Conservation (phyloP, 2,329 filamentous ascomycete species). For the Ceratocystis lukuohia region DNA sequence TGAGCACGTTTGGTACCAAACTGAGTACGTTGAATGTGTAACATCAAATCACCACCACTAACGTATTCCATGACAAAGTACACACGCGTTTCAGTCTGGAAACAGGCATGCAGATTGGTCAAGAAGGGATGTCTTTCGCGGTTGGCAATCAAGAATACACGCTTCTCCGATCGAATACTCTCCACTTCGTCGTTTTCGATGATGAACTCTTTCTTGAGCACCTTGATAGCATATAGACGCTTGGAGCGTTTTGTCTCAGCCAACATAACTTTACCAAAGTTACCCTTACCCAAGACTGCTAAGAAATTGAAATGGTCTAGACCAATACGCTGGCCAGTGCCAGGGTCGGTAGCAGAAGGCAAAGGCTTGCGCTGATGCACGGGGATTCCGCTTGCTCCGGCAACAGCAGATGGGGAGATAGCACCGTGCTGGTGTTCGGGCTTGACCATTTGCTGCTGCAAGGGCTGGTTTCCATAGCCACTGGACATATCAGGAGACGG, state of each 20-base stretch:
- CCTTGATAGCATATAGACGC: conserved; percentile 94
- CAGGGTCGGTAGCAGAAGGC: conserved; percentile 56
- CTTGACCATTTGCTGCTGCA: conserved; percentile 28
- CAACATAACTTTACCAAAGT: conserved; percentile 99
- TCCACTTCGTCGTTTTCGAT: conserved; percentile 99
- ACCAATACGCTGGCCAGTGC: conserved; percentile 74
- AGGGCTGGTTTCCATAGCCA: conserved; percentile 24
- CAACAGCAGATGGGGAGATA: conserved; percentile 24
- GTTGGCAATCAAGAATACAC: conserved; percentile 93
- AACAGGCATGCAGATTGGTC: conserved; percentile 89
- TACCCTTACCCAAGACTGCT: conserved; percentile 93
- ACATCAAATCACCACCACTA: conserved; percentile 94
- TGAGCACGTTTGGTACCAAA: conserved; percentile 94
- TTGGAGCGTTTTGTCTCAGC: conserved; percentile 89
- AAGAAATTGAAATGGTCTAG: conserved; percentile 99
- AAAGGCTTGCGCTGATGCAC: conserved; percentile 40
- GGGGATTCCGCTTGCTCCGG: conserved; percentile 18
- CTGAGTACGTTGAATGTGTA: conserved; percentile 93
- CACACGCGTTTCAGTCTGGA: conserved; percentile 94
- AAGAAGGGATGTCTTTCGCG: conserved; percentile 94
- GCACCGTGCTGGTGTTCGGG: conserved; percentile 24
- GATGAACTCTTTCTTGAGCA: conserved; percentile 99
- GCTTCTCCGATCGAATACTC: conserved; percentile 92
- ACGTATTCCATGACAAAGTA: conserved; percentile 99
- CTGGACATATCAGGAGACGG: background rate